Conservation (phyloP, 2,329 filamentous ascomycete genomes). For the Pseudocercospora crystallina region DNA sequence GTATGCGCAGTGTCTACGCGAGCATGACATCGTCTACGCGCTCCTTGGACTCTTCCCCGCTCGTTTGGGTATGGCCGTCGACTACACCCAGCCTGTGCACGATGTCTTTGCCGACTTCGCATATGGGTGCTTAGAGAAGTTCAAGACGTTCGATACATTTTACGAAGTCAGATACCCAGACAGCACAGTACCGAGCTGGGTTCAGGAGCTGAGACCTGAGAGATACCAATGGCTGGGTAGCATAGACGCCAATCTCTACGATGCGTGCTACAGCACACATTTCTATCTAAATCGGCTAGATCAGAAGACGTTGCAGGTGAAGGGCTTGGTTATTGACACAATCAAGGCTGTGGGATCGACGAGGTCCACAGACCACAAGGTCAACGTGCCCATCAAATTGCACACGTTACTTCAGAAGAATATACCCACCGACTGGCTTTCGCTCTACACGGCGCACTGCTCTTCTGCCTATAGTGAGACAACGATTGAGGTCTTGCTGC, state of each 20-base stretch:
- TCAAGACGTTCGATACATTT: neutral
- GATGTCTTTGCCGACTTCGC: slow-evolving; percentile 5
- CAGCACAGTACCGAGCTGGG: slow-evolving; percentile 4
- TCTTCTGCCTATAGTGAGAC: neutral
- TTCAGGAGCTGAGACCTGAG: slow-evolving; percentile 1
- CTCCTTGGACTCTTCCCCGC: slow-evolving; percentile 7
- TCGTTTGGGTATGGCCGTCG: slow-evolving; percentile 2
- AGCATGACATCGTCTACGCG: slow-evolving; percentile 6
- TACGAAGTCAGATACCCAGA: slow-evolving; percentile 8
- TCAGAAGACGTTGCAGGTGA: too few relatives aligned
- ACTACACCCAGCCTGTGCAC: slow-evolving; percentile 5
- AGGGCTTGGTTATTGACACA: too few relatives aligned
- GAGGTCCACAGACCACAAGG: too few relatives aligned
- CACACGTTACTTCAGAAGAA: too few relatives aligned
- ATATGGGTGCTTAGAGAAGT: slow-evolving; percentile 3
- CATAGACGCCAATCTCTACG: too few relatives aligned
- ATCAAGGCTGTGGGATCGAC: too few relatives aligned
- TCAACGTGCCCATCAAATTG: too few relatives aligned
- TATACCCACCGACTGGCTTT: slow-evolving; percentile 4
- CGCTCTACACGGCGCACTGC: slow-evolving; percentile 1
- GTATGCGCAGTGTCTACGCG: too few relatives aligned
- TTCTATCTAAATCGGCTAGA: too few relatives aligned
- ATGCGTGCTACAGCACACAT: too few relatives aligned
- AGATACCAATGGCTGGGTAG: too few relatives aligned
- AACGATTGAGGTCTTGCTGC: too few relatives aligned